Evolutionary conservation across 2,329 filamentous ascomycete genomes (phyloP).

Genomic region (Colletotrichum sp.): DNA sequence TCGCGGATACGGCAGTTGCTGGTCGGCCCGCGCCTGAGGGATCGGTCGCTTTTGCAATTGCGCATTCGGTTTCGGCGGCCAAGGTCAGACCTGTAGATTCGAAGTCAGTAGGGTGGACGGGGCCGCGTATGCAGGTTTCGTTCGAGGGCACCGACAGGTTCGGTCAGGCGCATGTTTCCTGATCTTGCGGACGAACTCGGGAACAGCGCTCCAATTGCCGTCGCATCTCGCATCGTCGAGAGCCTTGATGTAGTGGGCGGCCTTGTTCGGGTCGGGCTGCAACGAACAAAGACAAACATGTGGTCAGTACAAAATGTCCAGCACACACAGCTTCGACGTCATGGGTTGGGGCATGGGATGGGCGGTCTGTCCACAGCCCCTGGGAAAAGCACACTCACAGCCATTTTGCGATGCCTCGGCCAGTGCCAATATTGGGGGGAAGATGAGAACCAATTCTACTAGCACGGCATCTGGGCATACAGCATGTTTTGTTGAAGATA

Average conservation of each 20-base stretch:
- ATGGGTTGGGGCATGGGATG: neutral
- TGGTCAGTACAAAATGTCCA: neutral
- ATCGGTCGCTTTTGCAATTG: conserved; percentile 62
- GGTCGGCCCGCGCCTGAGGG: conserved; percentile 43
- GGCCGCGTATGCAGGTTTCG: neutral
- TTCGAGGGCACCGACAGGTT: conserved; percentile 67
- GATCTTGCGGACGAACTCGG: conserved; percentile 90
- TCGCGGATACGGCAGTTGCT: conserved; percentile 44
- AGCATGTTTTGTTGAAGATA: conserved; percentile 7
- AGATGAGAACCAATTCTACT: conserved; percentile 11
- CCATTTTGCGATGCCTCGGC: conserved; percentile 33
- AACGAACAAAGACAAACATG: neutral
- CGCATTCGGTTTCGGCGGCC: conserved; percentile 72
- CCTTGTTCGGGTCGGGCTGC: conserved; percentile 63
- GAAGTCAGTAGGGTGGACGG: conserved; percentile 19
- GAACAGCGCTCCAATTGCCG: conserved; percentile 84
- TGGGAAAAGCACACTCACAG: conserved; percentile 31
- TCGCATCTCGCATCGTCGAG: conserved; percentile 89
- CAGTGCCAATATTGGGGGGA: neutral
- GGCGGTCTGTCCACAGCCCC: neutral
- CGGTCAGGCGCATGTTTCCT: conserved; percentile 90
- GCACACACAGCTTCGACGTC: conserved; percentile 15
- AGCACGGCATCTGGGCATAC: conserved; percentile 8
- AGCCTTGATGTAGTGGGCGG: conserved; percentile 77
- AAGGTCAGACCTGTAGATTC: conserved; percentile 65